phyloP scores from a whole-genome alignment of 352 stramenopile species.

The Salisapilia sapeloensis region DNA sequence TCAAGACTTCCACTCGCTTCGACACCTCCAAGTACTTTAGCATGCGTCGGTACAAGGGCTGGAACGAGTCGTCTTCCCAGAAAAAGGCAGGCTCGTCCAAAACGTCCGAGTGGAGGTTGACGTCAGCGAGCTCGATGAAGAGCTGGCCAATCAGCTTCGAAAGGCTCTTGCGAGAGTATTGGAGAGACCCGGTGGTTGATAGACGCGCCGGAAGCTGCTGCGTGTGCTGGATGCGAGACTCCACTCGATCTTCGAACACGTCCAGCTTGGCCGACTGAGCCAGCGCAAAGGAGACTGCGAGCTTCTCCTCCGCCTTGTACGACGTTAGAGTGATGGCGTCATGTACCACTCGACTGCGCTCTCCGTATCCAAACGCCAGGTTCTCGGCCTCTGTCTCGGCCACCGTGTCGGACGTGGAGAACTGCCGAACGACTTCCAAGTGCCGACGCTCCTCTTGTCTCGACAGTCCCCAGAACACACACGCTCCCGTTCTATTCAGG shows the following conservation, averaged over 20 bases:
- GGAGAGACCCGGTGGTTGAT: constrained; percentile 69
- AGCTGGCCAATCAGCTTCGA: constrained; percentile 83
- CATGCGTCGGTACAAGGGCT: constrained; percentile 83
- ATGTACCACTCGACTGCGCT: constrained; percentile 34
- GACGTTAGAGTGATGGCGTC: constrained; percentile 71
- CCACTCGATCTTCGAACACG: constrained; percentile 82
- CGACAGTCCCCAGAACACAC: constrained; percentile 51
- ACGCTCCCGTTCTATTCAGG: constrained; percentile 29
- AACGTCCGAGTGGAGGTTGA: constrained; percentile 90
- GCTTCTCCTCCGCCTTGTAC: constrained; percentile 61
- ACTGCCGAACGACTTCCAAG: constrained; percentile 29
- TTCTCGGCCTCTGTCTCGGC: constrained; percentile 35
- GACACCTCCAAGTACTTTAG: constrained; percentile 85
- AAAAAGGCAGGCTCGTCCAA: constrained; percentile 88
- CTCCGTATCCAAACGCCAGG: constrained; percentile 45
- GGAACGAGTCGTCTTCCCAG: constrained; percentile 84
- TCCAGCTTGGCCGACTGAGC: constrained; percentile 84
- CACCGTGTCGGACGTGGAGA: constrained; percentile 18
- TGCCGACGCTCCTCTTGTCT: constrained; percentile 26
- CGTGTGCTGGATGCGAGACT: constrained; percentile 66
- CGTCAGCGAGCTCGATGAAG: constrained; percentile 74
- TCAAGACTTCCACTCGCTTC: constrained; percentile 84
- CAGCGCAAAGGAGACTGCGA: constrained; percentile 85
- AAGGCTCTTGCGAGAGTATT: constrained; percentile 81
- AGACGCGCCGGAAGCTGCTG: constrained; percentile 80